Conservation (phyloP, 768 basidiomycete genomes). For the Chalciporus piperatus region DNA sequence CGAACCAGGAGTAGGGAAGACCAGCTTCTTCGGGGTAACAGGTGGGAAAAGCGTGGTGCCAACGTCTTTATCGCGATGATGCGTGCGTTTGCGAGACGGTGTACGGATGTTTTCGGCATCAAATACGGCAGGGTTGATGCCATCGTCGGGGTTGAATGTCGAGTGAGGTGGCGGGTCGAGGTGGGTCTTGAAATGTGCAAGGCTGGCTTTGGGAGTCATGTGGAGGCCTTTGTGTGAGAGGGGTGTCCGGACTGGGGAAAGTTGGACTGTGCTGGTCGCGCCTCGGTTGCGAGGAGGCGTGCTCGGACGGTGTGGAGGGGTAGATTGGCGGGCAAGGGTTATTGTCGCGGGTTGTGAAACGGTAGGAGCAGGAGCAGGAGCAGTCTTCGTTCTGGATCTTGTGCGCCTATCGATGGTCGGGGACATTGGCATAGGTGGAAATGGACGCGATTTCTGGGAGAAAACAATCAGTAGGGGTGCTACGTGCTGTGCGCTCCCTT, state of each 20-base stretch:
- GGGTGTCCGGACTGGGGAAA: slow-evolving; percentile 65
- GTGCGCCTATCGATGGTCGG: slow-evolving; percentile 42
- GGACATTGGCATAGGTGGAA: slow-evolving; percentile 45
- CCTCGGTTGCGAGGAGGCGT: slow-evolving; percentile 36
- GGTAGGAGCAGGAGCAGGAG: slow-evolving; percentile 19
- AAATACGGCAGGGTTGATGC: slow-evolving; percentile 36
- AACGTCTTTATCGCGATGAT: slow-evolving; percentile 27
- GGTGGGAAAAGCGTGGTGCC: slow-evolving; percentile 29
- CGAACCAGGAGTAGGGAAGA: slow-evolving; percentile 30
- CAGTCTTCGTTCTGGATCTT: slow-evolving; percentile 21
- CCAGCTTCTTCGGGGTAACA: slow-evolving; percentile 44
- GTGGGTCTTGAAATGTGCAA: slow-evolving; percentile 66
- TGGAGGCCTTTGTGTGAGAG: slow-evolving; percentile 66
- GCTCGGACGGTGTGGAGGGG: slow-evolving; percentile 39
- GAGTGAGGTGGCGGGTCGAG: slow-evolving; percentile 58
- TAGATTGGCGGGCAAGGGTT: slow-evolving; percentile 19
- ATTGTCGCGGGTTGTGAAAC: slow-evolving; percentile 23
- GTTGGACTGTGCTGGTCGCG: slow-evolving; percentile 32
- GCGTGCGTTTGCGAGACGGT: slow-evolving; percentile 42
- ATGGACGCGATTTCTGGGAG: slow-evolving; percentile 34
- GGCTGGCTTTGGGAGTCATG: slow-evolving; percentile 65
- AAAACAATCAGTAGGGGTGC: neutral
- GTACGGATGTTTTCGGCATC: slow-evolving; percentile 41
- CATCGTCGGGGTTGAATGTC: slow-evolving; percentile 23
- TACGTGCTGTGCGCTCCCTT: neutral